Conservation (phyloP, 345 rosid genomes). For the Firmiana major region DNA sequence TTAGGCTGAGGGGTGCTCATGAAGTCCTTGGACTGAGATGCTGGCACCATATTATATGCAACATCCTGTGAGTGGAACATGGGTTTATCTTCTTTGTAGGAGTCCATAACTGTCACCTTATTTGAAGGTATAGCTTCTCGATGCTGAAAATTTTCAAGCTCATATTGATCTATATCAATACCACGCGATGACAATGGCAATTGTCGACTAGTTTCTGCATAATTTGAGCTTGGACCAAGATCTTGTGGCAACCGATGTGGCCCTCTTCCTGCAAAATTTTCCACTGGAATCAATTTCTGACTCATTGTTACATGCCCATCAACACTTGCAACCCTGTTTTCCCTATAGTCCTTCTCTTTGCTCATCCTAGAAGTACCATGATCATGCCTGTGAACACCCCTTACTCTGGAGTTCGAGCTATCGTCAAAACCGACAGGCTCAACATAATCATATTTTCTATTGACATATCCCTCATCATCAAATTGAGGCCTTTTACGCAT, state of each 20-base stretch:
- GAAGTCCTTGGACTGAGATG: conserved; percentile 31
- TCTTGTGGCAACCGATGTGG: conserved; percentile 27
- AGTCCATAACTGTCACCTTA: conserved; percentile 21
- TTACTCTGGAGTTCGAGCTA: conserved; percentile 25
- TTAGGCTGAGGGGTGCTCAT: conserved; percentile 25
- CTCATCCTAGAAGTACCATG: conserved; percentile 29
- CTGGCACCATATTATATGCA: conserved; percentile 23
- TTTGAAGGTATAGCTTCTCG: conserved; percentile 32
- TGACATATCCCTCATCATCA: conserved; percentile 10
- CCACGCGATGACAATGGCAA: conserved; percentile 18
- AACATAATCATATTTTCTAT: conserved; percentile 18
- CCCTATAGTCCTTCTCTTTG: conserved; percentile 32
- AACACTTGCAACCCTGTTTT: conserved; percentile 24
- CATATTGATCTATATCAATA: conserved; percentile 24
- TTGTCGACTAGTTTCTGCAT: conserved; percentile 31
- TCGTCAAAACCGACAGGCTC: conserved; percentile 28
- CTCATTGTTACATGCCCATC: conserved; percentile 26
- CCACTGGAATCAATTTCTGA: conserved; percentile 31
- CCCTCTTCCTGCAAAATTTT: conserved; percentile 31
- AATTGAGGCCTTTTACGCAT: conserved; percentile 29
- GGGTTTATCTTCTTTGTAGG: conserved; percentile 35
- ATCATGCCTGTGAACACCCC: conserved; percentile 32
- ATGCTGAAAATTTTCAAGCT: conserved; percentile 33
- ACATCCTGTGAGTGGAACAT: conserved; percentile 32
- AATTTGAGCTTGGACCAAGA: conserved; percentile 29